phyloP scores from a whole-genome alignment of 2,329 filamentous ascomycete species.

The Aspergillus intermedius region DNA sequence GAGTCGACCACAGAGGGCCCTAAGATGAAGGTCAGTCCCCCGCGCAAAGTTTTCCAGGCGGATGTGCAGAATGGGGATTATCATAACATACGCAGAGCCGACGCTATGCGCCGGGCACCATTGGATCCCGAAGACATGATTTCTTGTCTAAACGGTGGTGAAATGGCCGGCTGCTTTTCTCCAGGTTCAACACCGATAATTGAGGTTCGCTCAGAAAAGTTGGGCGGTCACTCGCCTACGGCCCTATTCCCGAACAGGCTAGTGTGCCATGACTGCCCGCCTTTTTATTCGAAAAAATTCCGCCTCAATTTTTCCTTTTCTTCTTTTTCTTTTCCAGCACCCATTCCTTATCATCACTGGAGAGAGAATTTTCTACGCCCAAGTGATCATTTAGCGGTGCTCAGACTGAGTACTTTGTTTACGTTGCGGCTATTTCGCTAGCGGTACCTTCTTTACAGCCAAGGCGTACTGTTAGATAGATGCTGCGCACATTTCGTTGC shows the following conservation, averaged over 20 bases:
- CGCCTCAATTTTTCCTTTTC: constrained; percentile 20
- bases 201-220: constrained; percentile 28
- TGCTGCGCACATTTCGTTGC: constrained; percentile 63
- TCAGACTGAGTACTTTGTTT: constrained; percentile 57
- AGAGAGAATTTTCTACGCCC: constrained; percentile 59
- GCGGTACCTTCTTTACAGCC: constrained; percentile 69
- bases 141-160: constrained; percentile 14
- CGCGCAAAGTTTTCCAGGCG: neutral
- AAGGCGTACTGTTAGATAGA: constrained; percentile 97
- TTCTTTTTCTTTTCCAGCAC: constrained; percentile 54
- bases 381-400: constrained; percentile 90
- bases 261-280: constrained; percentile 13
- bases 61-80: neutral
- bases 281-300: constrained; percentile 13
- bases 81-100: constrained; percentile 31
- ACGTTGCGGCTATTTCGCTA: constrained; percentile 87
- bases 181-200: constrained; percentile 12
- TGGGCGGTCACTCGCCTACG: constrained; percentile 28
- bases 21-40: constrained; percentile 14
- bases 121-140: constrained; percentile 34
- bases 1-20: constrained; percentile 34
- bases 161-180: constrained; percentile 13
- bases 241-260: constrained; percentile 22
- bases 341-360: constrained; percentile 92
- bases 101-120: constrained; percentile 35